Evolutionary conservation across 352 stramenopile genomes (phyloP), one percentile per base, ranked within the genome.

Genomic region (Pythium diclinum): DNA sequence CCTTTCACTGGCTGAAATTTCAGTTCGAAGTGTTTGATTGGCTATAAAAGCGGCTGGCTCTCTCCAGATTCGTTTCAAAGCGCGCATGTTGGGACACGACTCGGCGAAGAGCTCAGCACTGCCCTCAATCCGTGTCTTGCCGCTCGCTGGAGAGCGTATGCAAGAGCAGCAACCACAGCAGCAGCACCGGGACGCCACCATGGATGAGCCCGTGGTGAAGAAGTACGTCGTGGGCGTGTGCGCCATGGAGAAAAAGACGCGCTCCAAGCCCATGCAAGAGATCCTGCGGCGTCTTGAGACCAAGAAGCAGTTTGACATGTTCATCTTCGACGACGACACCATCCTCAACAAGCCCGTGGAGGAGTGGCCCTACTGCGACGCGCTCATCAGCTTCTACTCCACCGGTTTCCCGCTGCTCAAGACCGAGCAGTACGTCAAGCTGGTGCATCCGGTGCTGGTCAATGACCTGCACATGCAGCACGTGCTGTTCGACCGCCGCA

Each of bases 171-270:
- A 8, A 23, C 16, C 21, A 36, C 32, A 9, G 3, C 40, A 19
- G 10, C 33, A 38, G 32, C 28, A 30, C 6, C 11, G 14, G 8
- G 17, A 11, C 19, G 38, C 10, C 53, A 30, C 54, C n/a, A 71
- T 71, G 65, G 65, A 72, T 36, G 65, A 72, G 59, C 59, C 60
- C 16, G 48, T 59, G 34, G 56, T 68, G 28, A 61, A 59, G 36
- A 90, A 88, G 66, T 93, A 94, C 63, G 83, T 94, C 14, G 83
- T 99, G 6, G 97, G 97, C 33, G 96, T 99, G 46, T 99, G 97
- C 70, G 97, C 97, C 48, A 99, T 99, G 97, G 95, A 98, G 76
- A 99, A 99, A 77, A 99, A 99, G 81, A 97, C 96, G 56, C 73
- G 83, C 19, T 98, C 88, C 40, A 99, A 99, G 75, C 95, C 96